phyloP scores from a whole-genome alignment of 2,329 filamentous ascomycete species.

The Cladosporium sp. region DNA sequence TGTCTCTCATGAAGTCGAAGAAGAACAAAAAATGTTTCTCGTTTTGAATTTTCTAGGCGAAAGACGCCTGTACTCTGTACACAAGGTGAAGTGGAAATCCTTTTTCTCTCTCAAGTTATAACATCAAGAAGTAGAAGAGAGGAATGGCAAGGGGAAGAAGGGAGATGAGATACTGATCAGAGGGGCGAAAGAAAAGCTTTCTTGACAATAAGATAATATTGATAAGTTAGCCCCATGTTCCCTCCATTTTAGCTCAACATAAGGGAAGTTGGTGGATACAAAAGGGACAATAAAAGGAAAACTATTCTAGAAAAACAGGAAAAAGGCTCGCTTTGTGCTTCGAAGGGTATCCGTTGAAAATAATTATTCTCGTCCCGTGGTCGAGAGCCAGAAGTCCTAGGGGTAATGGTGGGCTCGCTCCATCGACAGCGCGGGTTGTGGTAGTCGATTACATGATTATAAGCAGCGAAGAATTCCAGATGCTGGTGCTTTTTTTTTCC shows the following conservation, averaged over 20 bases:
- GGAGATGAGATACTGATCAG: no score
- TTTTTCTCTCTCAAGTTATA: not conserved
- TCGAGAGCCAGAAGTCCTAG: not conserved
- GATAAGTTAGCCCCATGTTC: no score
- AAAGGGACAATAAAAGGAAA: not conserved
- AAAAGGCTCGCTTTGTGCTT: conserved; percentile 9
- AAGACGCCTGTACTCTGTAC: no score
- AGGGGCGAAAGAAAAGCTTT: no score
- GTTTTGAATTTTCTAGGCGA: not conserved
- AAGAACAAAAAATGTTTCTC: not conserved
- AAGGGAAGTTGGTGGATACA: not conserved
- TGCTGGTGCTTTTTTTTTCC: not conserved
- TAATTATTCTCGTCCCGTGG: not conserved
- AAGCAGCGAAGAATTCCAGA: not conserved
- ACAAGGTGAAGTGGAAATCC: not conserved
- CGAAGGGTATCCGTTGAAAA: conserved; percentile 12
- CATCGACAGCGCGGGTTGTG: not conserved
- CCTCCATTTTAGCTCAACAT: no score
- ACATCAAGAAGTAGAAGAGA: no score
- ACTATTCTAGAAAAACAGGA: conserved; percentile 1
- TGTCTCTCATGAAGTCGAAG: no score
- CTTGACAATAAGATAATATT: no score
- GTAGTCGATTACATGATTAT: not conserved
- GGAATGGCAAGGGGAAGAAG: no score
- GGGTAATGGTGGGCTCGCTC: not conserved